Conservation (phyloP, 2,329 filamentous ascomycete genomes). For the Cladosporium sp. region DNA sequence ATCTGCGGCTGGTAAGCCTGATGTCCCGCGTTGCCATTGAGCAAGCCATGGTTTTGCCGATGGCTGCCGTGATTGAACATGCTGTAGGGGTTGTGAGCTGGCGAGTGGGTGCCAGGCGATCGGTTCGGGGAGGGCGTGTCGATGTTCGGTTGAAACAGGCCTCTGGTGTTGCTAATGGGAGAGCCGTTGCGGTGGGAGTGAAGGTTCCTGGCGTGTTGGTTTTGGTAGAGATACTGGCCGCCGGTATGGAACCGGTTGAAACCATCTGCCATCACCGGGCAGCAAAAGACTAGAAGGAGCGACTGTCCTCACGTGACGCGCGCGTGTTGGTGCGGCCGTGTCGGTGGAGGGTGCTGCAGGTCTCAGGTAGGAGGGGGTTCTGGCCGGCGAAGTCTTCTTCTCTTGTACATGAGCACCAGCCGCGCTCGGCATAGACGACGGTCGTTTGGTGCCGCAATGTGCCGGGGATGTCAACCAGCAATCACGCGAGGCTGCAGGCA, state of each 20-base stretch:
- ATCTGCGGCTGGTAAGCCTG: slow-evolving; percentile 50
- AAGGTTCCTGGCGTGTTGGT: slow-evolving; percentile 44
- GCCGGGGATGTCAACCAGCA: background rate
- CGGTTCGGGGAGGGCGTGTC: slow-evolving; percentile 55
- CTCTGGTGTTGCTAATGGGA: slow-evolving; percentile 35
- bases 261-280: slow-evolving; percentile 65
- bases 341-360: slow-evolving; percentile 25
- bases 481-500: slow-evolving; percentile 1
- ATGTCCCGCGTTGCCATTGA: slow-evolving; percentile 65
- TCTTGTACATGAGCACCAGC: slow-evolving; percentile 44
- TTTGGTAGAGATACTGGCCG: slow-evolving; percentile 56
- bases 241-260: slow-evolving; percentile 58
- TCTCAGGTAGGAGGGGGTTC: slow-evolving; percentile 40
- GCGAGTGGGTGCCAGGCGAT: slow-evolving; percentile 50
- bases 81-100: slow-evolving; percentile 51
- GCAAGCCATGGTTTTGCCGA: slow-evolving; percentile 68
- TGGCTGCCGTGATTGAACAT: slow-evolving; percentile 67
- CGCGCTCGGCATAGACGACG: slow-evolving; percentile 30
- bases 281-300: slow-evolving; percentile 13
- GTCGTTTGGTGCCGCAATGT: slow-evolving; percentile 6
- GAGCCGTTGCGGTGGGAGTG: slow-evolving; percentile 44
- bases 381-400: slow-evolving; percentile 44
- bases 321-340: slow-evolving; percentile 13
- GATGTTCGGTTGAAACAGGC: slow-evolving; percentile 38
- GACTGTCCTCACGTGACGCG: slow-evolving; percentile 11